Base-by-base conservation (phyloP, 2,329 filamentous ascomycete species). In the Geoglossum cookeanum region DNA sequence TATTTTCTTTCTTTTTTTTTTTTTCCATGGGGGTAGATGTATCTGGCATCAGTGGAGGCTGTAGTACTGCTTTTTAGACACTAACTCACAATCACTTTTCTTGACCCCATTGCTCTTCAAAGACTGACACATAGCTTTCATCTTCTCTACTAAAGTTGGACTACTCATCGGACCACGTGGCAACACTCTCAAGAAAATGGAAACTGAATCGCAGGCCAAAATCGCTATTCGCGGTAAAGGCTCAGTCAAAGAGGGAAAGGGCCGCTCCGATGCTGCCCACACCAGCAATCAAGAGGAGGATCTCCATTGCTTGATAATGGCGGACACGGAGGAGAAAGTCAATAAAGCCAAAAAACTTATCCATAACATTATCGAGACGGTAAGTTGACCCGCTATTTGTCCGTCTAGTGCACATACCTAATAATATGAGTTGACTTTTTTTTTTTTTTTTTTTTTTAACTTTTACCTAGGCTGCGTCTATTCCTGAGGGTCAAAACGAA, bases 221-320 rank as follows among this genome's bases (percentile, higher is more conserved):
- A 98, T 98, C 76, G 92, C 92, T 64, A 98, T 98, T 69, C 91
- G 92, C 73, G 92, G 92, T 76, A 98, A 98, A 75, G 92, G 92
- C 70, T 98, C 92, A 66, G 92, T 98, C 70, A 98, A 98, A 74
- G 92, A 98, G 80, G 92, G 92, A 76, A 98, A 98, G 72, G 92
- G 92, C 64, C 89, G 92, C 64, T 97, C 92, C 75, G 92, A 98
- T 72, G 92, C 92, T 66, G 92, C 92, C 75, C 92, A 98, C 73
- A 89, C 91, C 71, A 97, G 92, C 79, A 98, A 98, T 78, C 92
- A 98, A 79, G 92, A 98, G 76, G 92, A 98, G 74, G 92, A 98
- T 70, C 78, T 98, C 58, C 92, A 98, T 74, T 98, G 92, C 73
- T 76, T 98, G 69, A 97, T 98, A 74, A 98, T 98, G 92, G 92